Evolutionary conservation across 2,329 filamentous ascomycete genomes (phyloP).

Genomic region (Moelleriella libera): DNA sequence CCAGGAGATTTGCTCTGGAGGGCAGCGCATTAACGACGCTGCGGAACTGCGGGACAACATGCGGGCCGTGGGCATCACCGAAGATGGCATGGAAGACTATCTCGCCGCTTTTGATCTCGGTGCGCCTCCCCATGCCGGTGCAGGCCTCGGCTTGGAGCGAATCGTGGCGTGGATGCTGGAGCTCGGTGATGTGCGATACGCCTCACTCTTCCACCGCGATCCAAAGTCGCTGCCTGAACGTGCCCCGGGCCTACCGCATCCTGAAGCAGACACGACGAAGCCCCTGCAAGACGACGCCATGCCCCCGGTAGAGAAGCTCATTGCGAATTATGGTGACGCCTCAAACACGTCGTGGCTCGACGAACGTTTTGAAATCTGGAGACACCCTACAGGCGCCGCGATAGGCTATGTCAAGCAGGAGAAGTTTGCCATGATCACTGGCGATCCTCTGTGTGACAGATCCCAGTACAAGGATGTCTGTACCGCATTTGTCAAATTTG

Average conservation of each 20-base stretch:
- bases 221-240: slow-evolving; percentile 71
- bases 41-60: slow-evolving; percentile 64
- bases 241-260: slow-evolving; percentile 58
- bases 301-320: slow-evolving; percentile 71
- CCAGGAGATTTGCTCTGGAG: slow-evolving; percentile 84
- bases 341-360: slow-evolving; percentile 92
- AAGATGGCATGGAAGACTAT: slow-evolving; percentile 80
- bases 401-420: slow-evolving; percentile 67
- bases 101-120: slow-evolving; percentile 79
- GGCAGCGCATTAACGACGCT: slow-evolving; percentile 81
- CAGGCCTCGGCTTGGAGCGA: slow-evolving; percentile 80
- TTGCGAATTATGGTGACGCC: slow-evolving; percentile 90
- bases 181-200: slow-evolving; percentile 78
- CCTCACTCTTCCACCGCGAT: slow-evolving; percentile 76
- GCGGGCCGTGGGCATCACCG: slow-evolving; percentile 59
- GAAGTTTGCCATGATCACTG: slow-evolving; percentile 71
- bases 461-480: slow-evolving; percentile 65
- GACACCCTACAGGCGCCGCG: slow-evolving; percentile 71
- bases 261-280: slow-evolving; percentile 64
- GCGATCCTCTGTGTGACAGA: slow-evolving; percentile 72
- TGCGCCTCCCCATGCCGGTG: slow-evolving; percentile 78
- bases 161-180: slow-evolving; percentile 76
- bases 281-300: slow-evolving; percentile 35
- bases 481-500: slow-evolving; percentile 57
- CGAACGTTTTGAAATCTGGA: slow-evolving; percentile 77